A percentile compares a stretch with the other conserved stretches of the same genome.
Conservation (phyloP, 1,139 yeast genomes). For the Entelexis paramagnoliae region DNA sequence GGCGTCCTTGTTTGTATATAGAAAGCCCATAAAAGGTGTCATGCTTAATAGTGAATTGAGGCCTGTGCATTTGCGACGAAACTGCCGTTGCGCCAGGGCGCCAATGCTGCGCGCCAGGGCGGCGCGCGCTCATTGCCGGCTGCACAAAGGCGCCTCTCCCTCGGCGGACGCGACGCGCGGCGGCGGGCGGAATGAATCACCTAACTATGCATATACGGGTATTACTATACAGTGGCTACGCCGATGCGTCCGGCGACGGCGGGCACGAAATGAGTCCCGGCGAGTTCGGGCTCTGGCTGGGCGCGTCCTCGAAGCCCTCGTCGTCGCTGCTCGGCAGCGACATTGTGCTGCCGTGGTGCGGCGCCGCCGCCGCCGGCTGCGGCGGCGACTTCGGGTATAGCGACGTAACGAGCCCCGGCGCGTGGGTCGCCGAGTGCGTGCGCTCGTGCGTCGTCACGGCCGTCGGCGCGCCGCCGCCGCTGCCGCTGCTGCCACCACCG, state of each 20-base stretch:
- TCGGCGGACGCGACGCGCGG: no score
- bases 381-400: slow-evolving; percentile 13
- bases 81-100: no score
- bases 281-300: slow-evolving; percentile 20
- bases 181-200: no score
- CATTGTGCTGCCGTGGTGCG: background rate
- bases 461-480: slow-evolving; percentile 8
- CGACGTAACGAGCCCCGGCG: slow-evolving; percentile 11
- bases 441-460: slow-evolving; percentile 18
- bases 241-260: slow-evolving; percentile 22
- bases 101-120: no score
- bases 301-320: slow-evolving; percentile 21
- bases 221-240: background rate
- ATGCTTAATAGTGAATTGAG: no score
- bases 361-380: background rate
- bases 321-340: slow-evolving; percentile 16
- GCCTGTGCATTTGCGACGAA: no score
- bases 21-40: no score
- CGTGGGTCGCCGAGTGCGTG: slow-evolving; percentile 14
- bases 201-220: background rate
- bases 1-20: no score
- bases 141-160: no score
- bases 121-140: no score
- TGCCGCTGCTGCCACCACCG: background rate
- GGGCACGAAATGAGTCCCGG: slow-evolving; percentile 25